These are phyloP conservation scores for Hemisphaericaspora subhashii DNA, from an alignment of 1,139 yeast genomes.

Conservation along the genomic window DNA sequence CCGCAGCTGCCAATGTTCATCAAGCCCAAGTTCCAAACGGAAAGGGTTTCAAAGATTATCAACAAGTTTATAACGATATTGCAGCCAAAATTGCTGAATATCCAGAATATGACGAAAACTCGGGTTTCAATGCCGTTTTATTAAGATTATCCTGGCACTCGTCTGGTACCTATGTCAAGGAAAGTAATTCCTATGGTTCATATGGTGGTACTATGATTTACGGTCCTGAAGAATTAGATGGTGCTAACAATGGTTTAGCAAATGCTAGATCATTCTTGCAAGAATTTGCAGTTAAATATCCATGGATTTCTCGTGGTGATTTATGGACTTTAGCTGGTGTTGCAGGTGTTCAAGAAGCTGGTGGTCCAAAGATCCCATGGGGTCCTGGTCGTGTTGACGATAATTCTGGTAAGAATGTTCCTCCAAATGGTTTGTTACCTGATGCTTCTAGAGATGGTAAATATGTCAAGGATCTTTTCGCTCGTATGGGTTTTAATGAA, in stretches of 20 bases:
- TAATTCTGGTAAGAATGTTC: slow-evolving; percentile 32
- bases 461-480: slow-evolving; percentile 67
- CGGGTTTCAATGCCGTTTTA: slow-evolving; percentile 64
- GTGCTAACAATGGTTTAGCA: slow-evolving; percentile 73
- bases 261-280: slow-evolving; percentile 65
- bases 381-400: slow-evolving; percentile 67
- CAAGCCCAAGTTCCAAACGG: slow-evolving; percentile 26
- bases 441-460: slow-evolving; percentile 72
- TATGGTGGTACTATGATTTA: slow-evolving; percentile 82
- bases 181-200: slow-evolving; percentile 70
- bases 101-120: slow-evolving; percentile 73
- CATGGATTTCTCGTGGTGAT: slow-evolving; percentile 86
- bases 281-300: slow-evolving; percentile 59
- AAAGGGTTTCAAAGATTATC: slow-evolving; percentile 57
- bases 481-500: slow-evolving; percentile 75
- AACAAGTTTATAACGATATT: slow-evolving; percentile 77
- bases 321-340: slow-evolving; percentile 89
- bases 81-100: slow-evolving; percentile 71
- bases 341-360: slow-evolving; percentile 78
- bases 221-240: slow-evolving; percentile 63
- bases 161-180: slow-evolving; percentile 66
- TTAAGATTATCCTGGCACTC: slow-evolving; percentile 77
- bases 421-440: slow-evolving; percentile 76
- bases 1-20: slow-evolving; percentile 22
- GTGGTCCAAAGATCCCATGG: slow-evolving; percentile 87